Evolutionary conservation across 805 yeast genomes (phyloP).

Genomic region (Torulaspora delbrueckii): DNA sequence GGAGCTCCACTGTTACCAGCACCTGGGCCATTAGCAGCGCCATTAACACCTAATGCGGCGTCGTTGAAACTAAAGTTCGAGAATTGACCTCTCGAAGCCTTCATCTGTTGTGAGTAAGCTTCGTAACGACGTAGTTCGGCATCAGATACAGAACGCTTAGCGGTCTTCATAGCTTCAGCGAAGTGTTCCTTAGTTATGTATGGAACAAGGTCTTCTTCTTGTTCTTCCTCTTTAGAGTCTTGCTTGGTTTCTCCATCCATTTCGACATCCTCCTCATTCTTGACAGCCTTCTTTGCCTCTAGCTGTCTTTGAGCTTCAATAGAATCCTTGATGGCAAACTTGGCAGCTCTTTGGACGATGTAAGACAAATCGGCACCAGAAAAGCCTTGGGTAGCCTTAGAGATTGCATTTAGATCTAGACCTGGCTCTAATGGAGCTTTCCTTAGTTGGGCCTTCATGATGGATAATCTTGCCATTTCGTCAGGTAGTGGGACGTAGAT

Average conservation of each 20-base stretch:
- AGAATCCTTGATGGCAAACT: constrained; percentile 96
- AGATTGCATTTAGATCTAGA: constrained; percentile 78
- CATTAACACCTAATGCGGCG: constrained; percentile 47
- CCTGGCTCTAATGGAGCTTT: constrained; percentile 99
- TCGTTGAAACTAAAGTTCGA: constrained; percentile 83
- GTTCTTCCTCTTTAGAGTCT: constrained; percentile 40
- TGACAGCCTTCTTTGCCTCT: constrained; percentile 43
- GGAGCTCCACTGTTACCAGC: constrained; percentile 25
- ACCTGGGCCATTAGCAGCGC: constrained; percentile 36
- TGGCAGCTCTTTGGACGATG: constrained; percentile 97
- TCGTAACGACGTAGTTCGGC: constrained; percentile 98
- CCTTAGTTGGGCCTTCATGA: constrained; percentile 92
- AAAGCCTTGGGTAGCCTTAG: constrained; percentile 93
- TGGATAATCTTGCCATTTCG: constrained; percentile 87
- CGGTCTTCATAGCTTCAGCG: constrained; percentile 99
- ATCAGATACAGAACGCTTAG: constrained; percentile 94
- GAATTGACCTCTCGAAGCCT: constrained; percentile 92
- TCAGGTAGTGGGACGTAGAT: constrained; percentile 98
- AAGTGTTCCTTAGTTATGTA: constrained; percentile 89
- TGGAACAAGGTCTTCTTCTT: constrained; percentile 91
- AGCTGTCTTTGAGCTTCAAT: constrained; percentile 71
- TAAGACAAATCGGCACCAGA: constrained; percentile 98
- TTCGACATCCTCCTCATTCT: constrained; percentile 47
- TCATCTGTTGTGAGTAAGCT: constrained; percentile 95
- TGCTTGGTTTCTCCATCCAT: constrained; percentile 30